A percentile compares a stretch with the other conserved stretches of the same genome.
phyloP scores from a whole-genome alignment of 352 stramenopile species.

The Phytopythium mirpurense region DNA sequence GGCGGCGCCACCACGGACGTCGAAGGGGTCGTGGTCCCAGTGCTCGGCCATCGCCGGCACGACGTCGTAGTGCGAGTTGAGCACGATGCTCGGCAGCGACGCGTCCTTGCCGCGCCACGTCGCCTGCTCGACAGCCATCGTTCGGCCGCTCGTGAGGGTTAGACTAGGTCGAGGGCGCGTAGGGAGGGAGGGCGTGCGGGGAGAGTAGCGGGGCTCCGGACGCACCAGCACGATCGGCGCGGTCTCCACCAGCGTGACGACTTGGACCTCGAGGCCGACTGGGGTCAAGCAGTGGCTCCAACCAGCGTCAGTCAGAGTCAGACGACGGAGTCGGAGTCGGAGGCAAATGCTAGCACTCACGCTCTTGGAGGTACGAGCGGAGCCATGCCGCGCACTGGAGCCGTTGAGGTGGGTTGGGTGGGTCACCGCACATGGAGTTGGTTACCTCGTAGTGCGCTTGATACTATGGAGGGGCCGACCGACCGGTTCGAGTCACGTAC shows the following conservation, averaged over 20 bases:
- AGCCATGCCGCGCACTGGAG: constrained; percentile 61
- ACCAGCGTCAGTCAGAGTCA: no score
- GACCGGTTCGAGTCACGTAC: no score
- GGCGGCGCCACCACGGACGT: no score
- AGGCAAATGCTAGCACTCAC: constrained; percentile 17
- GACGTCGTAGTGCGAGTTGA: constrained; percentile 97
- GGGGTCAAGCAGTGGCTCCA: no score
- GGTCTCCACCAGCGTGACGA: constrained; percentile 49
- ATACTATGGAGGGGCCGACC: no score
- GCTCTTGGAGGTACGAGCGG: constrained; percentile 37
- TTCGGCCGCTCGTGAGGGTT: no score
- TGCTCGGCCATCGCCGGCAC: constrained; percentile 86
- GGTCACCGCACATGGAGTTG: no score
- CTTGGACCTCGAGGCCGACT: constrained; percentile 43
- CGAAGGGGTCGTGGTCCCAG: constrained; percentile 92
- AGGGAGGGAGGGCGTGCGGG: no score
- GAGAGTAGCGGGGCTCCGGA: no score
- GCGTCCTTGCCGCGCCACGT: constrained; percentile 84
- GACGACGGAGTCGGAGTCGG: not conserved
- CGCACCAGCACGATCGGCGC: constrained; percentile 90
- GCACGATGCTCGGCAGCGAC: constrained; percentile 82
- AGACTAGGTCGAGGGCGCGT: no score
- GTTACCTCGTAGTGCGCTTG: no score
- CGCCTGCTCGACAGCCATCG: constrained; percentile 16
- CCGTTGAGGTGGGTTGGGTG: not conserved